Base-by-base conservation (phyloP, 352 stramenopile genomes). In the Phytophthora tubulina region DNA sequence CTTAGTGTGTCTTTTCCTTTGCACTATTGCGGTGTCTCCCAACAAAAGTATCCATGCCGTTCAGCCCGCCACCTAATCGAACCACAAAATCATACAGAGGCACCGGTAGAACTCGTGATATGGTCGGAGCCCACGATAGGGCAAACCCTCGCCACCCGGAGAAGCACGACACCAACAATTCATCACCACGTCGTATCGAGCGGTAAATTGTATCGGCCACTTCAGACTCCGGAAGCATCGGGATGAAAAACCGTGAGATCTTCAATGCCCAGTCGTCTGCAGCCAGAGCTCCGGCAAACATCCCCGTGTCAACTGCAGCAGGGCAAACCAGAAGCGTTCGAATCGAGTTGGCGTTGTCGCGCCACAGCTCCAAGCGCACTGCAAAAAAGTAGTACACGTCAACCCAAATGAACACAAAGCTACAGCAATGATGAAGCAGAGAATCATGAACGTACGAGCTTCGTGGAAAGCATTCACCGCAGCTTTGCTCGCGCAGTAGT, bases 401-500 rank as follows among this genome's bases (percentile, higher is more conserved):
- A n/a, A 41, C n/a, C 14, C 11, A 27, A 38, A 39, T 56, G 4
- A 42, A 15, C 30, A 67, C 13, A n/a, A 14, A 57, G n/a, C 32
- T 49, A 41, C 36, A 62, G 8, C 11, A 41, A 27, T 10, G 44
- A 30, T 48, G 31, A 41, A 21, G 14, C 33, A 63, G 41, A 45
- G 41, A 30, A 36, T 21, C 11, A 35, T 13, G 4, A 21, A 70
- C 67, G 8, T 36, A 85, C 86, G 32, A 50, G 80, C 81, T 69
- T 95, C 86, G 69, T 93, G 86, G 66, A 94, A 96, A 3, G 81
- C 85, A 41, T 82, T 89, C 21, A 88, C 71, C 2, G 89, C 89
- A 30, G 83, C 88, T 67, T 96, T 96, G 72, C 79, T 92, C 6
- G 83, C 83, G 48, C 85, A 93, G 62, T 96, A 96, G 76, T 96